Evolutionary conservation across 495 filamentous ascomycete genomes (phyloP).

Genomic region (Annulohypoxylon nitens): DNA sequence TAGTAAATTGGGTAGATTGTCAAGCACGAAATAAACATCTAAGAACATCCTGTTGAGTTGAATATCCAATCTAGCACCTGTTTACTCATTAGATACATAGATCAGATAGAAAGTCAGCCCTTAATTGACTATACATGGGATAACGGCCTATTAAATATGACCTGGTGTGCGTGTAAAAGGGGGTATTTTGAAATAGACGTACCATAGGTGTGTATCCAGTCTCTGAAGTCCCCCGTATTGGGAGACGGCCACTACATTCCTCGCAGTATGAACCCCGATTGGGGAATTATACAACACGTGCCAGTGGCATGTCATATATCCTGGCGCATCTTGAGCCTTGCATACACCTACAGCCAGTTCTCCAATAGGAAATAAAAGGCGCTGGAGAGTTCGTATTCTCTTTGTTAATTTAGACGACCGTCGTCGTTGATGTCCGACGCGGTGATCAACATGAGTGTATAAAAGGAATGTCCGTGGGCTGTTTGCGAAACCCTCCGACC

Average conservation of each 20-base stretch:
- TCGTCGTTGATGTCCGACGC: background rate
- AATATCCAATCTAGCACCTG: no score
- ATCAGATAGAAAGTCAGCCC: no score
- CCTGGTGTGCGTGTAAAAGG: no score
- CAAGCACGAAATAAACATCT: no score
- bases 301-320: background rate
- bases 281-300: slow-evolving; percentile 1
- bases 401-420: background rate
- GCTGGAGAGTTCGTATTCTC: slow-evolving; percentile 4
- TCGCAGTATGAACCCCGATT: slow-evolving; percentile 13
- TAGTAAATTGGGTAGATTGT: no score
- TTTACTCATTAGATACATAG: no score
- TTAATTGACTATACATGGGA: no score
- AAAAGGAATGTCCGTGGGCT: background rate
- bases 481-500: background rate
- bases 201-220: no score
- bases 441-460: background rate
- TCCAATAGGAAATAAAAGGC: background rate
- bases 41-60: no score
- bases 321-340: background rate
- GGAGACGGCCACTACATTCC: background rate
- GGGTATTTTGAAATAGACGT: no score
- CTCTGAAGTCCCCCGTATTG: background rate
- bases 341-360: background rate
- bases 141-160: no score